Conservation (phyloP, 1,284 basidiomycete genomes). For the Moesziomyces antarcticus region DNA sequence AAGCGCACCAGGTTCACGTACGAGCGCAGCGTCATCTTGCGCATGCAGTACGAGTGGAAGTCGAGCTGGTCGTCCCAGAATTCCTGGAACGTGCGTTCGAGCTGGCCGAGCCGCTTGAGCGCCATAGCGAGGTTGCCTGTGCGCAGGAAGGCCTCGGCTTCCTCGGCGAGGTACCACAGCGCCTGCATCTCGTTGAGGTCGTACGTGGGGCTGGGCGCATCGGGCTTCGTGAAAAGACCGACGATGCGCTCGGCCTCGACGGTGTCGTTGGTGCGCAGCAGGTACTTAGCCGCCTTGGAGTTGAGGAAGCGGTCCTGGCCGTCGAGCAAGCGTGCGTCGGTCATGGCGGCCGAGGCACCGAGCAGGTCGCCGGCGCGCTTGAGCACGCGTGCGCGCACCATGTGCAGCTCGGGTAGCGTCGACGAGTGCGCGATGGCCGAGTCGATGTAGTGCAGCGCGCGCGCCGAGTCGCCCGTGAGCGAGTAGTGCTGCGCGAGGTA, state of each 20-base stretch:
- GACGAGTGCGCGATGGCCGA: slow-evolving; percentile 84
- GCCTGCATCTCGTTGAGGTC: slow-evolving; percentile 98
- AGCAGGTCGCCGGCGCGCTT: slow-evolving; percentile 86
- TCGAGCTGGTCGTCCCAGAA: slow-evolving; percentile 97
- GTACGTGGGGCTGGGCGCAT: slow-evolving; percentile 76
- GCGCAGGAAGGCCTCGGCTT: slow-evolving; percentile 78
- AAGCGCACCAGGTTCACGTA: slow-evolving; percentile 84
- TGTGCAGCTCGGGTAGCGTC: slow-evolving; percentile 89
- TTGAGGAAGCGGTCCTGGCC: slow-evolving; percentile 97
- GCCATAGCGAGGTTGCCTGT: slow-evolving; percentile 80
- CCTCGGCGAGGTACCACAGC: slow-evolving; percentile 85
- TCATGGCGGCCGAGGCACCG: slow-evolving; percentile 80
- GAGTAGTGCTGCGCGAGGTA: slow-evolving; percentile 93
- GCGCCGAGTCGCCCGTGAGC: slow-evolving; percentile 68
- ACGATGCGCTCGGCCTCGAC: slow-evolving; percentile 69
- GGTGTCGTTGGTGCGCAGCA: slow-evolving; percentile 78
- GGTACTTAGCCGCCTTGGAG: slow-evolving; percentile 92
- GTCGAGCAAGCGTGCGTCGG: slow-evolving; percentile 86
- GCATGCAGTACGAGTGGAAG: slow-evolving; percentile 94
- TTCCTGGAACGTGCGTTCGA: slow-evolving; percentile 86
- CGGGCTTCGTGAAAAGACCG: slow-evolving; percentile 64
- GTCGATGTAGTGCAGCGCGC: slow-evolving; percentile 78
- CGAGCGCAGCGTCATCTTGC: slow-evolving; percentile 86
- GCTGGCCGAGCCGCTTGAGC: slow-evolving; percentile 84
- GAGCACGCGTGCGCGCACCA: slow-evolving; percentile 83